Base-by-base conservation (phyloP, 2,329 filamentous ascomycete species). In the Fusarium continuum region DNA sequence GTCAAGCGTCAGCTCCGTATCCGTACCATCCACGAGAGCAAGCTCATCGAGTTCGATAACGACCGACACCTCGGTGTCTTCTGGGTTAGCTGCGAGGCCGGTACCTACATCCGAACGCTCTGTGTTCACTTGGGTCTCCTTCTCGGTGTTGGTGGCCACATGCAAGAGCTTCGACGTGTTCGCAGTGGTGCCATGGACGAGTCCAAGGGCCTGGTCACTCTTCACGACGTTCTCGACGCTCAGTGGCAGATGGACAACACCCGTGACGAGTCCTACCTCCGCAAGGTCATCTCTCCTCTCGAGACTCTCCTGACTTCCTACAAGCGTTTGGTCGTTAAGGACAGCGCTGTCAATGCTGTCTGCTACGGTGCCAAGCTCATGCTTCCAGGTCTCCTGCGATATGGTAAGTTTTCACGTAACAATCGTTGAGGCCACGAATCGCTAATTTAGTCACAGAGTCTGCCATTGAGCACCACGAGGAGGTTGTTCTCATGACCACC, bases 361-460 rank as follows among this genome's bases (percentile, higher is more conserved):
- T 97, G 93, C 85, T 98, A 98, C 78, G 95, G 95, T 80, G 95
- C 95, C 41, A 98, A 98, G 84, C 88, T 99, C 65, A 99, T 98
- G 95, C 90, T 98, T 80, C 95, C 95, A 43, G 95, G 95, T 82
- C 85, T 99, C 51, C 82, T 99, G 65, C 88, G 95, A 76, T 98
- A 96, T 77, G 90, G 90, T 92, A 82, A 70, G 87, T 80, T 38
- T 10, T 16, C 28, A 29, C 39, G 13, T 45, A 28, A 28, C 10
- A n/a, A 40, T 23, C 13, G 17, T 8, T 39, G 31, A n/a, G 19
- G 20, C 23, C 22, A 38, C 61, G 67, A 53, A 55, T 65, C 34
- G 55, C 71, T 76, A 73, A 75, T 65, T 57, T 46, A 10, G 13
- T 54, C 43, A 61, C 75, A 91, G 93, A 97, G 83, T 82, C 90